Percentiles rank a stretch among this genome's conserved stretches.
Evolutionary conservation across 352 stramenopile genomes (phyloP).

Genomic region (Pythium dissotocum): DNA sequence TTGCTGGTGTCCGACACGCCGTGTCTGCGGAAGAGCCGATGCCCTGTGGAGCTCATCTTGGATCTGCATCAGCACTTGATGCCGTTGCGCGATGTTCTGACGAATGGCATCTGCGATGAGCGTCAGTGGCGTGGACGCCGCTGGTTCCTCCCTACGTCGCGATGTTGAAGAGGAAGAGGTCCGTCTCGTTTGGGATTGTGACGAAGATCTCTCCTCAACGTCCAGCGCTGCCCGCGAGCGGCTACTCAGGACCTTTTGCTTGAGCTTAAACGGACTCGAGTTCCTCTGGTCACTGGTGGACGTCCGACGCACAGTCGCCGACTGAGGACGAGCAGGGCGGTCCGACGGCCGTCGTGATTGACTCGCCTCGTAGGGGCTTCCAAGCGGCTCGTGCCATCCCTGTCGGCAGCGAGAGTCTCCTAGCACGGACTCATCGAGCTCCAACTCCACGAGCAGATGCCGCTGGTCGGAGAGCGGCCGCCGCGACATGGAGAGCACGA

Average conservation of each 20-base stretch:
- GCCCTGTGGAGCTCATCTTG: conserved; percentile 18
- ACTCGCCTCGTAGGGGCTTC: not conserved
- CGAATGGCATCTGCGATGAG: conserved; percentile 52
- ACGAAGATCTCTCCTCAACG: not conserved
- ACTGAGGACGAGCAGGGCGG: conserved; percentile 11
- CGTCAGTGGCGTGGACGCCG: conserved; percentile 20
- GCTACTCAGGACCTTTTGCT: conserved; percentile 56
- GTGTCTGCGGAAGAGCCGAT: not conserved
- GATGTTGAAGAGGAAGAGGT: not conserved
- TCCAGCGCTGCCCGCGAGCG: conserved; percentile 25
- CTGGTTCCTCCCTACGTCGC: not conserved
- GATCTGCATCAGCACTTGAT: conserved; percentile 46
- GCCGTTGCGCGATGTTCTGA: conserved; percentile 48
- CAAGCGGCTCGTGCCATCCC: not conserved
- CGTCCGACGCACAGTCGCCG: conserved; percentile 12
- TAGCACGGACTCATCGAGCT: conserved; percentile 47
- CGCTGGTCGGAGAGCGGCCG: conserved; percentile 26
- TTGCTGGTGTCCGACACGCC: not conserved
- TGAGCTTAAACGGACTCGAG: conserved; percentile 63
- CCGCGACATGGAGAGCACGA: conserved; percentile 15
- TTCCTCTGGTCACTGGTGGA: conserved; percentile 29
- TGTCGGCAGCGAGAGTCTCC: not conserved
- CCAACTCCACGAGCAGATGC: conserved; percentile 60
- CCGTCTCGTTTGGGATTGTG: not conserved
- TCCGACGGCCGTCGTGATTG: not conserved